Percentiles rank a stretch among this genome's conserved stretches.
phyloP scores from a whole-genome alignment of 495 filamentous ascomycete genomes.

The Tuber umbilicatum region DNA sequence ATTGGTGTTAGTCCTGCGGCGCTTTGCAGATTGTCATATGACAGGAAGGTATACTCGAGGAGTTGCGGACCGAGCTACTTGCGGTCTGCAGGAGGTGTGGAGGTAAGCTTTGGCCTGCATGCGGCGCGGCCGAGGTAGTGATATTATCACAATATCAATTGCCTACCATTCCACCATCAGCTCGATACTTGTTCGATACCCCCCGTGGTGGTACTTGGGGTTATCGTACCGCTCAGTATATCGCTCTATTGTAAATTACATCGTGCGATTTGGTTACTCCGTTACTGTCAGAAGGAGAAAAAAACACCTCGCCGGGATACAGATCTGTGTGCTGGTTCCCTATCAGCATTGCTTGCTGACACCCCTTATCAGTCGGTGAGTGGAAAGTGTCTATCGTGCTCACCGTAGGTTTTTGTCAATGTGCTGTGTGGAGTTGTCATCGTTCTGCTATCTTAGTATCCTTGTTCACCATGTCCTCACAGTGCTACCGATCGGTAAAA shows the following conservation, averaged over 20 bases:
- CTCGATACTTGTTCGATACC: background rate
- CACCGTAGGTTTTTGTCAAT: background rate
- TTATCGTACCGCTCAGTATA: background rate
- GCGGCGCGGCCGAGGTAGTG: background rate
- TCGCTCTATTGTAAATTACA: background rate
- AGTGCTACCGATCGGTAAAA: background rate
- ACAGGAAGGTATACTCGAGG: background rate
- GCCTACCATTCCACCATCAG: background rate
- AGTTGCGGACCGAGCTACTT: background rate
- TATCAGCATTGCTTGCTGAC: background rate
- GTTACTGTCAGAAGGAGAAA: background rate
- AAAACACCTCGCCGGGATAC: background rate
- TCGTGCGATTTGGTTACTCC: background rate
- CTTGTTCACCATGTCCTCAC: background rate
- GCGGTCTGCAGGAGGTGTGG: background rate
- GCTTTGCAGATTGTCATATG: background rate
- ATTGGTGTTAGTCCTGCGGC: background rate
- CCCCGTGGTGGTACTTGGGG: background rate
- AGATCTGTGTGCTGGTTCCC: background rate
- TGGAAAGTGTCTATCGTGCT: background rate
- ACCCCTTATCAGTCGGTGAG: background rate
- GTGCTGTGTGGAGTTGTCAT: background rate
- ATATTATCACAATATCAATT: background rate
- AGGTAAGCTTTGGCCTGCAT: background rate
- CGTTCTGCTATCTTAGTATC: background rate